These are phyloP conservation scores for Pleurotus tuber-regium DNA, from an alignment of 768 basidiomycete species.

Conservation along the genomic window DNA sequence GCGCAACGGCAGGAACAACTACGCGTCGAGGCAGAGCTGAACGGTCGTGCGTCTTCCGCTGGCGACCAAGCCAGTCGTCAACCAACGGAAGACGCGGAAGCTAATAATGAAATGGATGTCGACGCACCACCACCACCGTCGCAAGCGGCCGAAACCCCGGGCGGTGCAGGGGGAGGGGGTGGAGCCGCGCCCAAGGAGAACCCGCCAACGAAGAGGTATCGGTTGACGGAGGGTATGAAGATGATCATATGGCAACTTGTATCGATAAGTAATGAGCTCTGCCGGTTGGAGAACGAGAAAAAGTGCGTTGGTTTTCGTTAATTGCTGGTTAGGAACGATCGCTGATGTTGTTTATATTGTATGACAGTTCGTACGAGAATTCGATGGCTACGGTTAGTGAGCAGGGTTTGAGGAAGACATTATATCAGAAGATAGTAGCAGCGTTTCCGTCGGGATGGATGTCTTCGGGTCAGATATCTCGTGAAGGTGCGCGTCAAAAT, in stretches of 20 bases:
- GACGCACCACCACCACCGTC: slow-evolving; percentile 18
- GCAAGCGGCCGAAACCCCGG: slow-evolving; percentile 12
- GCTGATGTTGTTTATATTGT: slow-evolving; percentile 4
- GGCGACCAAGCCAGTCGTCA: slow-evolving; percentile 34
- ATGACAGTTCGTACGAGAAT: slow-evolving; percentile 53
- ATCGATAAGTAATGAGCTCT: slow-evolving; percentile 79
- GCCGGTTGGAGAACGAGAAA: slow-evolving; percentile 65
- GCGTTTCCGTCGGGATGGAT: slow-evolving; percentile 85
- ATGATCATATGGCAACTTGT: slow-evolving; percentile 77
- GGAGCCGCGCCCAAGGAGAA: slow-evolving; percentile 33
- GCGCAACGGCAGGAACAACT: slow-evolving; percentile 59
- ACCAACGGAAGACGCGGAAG: slow-evolving; percentile 36
- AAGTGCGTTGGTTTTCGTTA: slow-evolving; percentile 34
- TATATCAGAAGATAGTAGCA: slow-evolving; percentile 87
- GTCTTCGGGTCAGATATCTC: slow-evolving; percentile 80
- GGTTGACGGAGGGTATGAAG: slow-evolving; percentile 82
- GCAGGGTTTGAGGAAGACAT: slow-evolving; percentile 72
- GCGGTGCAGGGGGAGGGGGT: slow-evolving; percentile 18
- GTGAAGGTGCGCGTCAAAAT: slow-evolving; percentile 62
- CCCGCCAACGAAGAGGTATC: slow-evolving; percentile 67
- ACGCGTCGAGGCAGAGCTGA: slow-evolving; percentile 30
- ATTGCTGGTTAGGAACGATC: background rate
- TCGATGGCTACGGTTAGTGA: slow-evolving; percentile 73
- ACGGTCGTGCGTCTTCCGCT: slow-evolving; percentile 26
- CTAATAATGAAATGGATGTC: slow-evolving; percentile 30